Evolutionary conservation across 768 basidiomycete genomes (phyloP), one percentile per base, ranked within the genome.

Genomic region (Clathrus columnatus): DNA sequence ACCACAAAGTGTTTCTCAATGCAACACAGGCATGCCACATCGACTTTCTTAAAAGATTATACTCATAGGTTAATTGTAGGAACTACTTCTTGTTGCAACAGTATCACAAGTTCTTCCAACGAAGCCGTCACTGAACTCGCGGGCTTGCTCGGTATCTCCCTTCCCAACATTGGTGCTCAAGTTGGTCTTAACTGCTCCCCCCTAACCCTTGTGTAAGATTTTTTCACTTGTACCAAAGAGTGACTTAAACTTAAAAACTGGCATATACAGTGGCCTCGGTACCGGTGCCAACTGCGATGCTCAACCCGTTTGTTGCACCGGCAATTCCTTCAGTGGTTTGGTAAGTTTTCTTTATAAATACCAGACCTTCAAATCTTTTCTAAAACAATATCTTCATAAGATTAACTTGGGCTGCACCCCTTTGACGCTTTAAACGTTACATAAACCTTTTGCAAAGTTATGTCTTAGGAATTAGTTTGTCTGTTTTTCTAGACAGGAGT

Each of bases 291-390:
- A 18, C 26, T 47, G 75, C 59, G 5, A 57, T 4, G 32, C 58
- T 3, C 57, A 73, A 41, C 60, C 72, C 0, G 76, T 74, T 1
- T 78, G 77, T 60, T 78, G 76, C 57, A 28, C 61, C 0, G 53
- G 69, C 56, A 67, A 71, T 53, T 27, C 51, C 0, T 70, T 65
- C 61, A 50, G 54, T 10, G 74, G 74, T 2, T 14, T 77, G 11
- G 54, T 77, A 16, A 47, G 46, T 28, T 23, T 23, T 47, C 26
- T 10, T 10, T 14, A 5, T 4, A 4, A 47, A 28, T 28, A 4
- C 46, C 20, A 47, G 17, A 42, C 7, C 5, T 16, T 20, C 10
- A 23, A 2, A 28, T 14, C 4, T 47, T 11, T 14, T 14, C 7
- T 11, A 36, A 36, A 14, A 2, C n/a, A 11, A 11, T 23, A 3